Evolutionary conservation across 495 filamentous ascomycete genomes (phyloP).

Genomic region (Hypoxylon cercidicola): DNA sequence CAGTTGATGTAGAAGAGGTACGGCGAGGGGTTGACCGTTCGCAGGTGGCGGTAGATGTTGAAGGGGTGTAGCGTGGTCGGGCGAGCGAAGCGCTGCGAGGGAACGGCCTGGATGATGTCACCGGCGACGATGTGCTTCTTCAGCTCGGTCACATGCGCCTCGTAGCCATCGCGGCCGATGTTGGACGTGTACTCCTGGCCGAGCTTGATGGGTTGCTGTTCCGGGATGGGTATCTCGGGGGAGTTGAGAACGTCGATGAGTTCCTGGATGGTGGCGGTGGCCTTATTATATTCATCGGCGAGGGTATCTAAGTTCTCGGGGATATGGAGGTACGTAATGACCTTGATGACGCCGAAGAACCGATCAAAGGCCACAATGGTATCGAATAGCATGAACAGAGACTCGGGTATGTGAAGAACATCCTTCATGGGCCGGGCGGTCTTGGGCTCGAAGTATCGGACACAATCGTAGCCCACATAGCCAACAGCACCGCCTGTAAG

Average conservation of each 20-base stretch:
- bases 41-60: conserved; percentile 97
- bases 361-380: conserved; percentile 96
- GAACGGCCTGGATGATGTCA: conserved; percentile 97
- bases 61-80: conserved; percentile 93
- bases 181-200: conserved; percentile 90
- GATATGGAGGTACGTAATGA: conserved; percentile 86
- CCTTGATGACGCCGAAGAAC: conserved; percentile 89
- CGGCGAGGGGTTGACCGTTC: conserved; percentile 93
- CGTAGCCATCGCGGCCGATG: conserved; percentile 88
- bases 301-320: conserved; percentile 59
- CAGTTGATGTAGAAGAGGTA: conserved; percentile 98
- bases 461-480: conserved; percentile 97
- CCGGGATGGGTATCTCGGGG: conserved; percentile 79
- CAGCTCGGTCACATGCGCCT: conserved; percentile 79
- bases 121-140: conserved; percentile 90
- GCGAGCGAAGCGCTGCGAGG: conserved; percentile 89
- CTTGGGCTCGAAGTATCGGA: conserved; percentile 96
- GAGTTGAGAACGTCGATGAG: conserved; percentile 75
- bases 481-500: conserved; percentile 93
- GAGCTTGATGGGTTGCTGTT: conserved; percentile 74
- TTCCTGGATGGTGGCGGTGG: conserved; percentile 67
- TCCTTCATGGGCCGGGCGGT: conserved; percentile 88
- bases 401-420: conserved; percentile 86
- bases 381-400: conserved; percentile 97
- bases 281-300: conserved; percentile 70